These are phyloP conservation scores for Mycosphaerella sp. DNA, from an alignment of 2,329 filamentous ascomycete species.

Conservation along the genomic window DNA sequence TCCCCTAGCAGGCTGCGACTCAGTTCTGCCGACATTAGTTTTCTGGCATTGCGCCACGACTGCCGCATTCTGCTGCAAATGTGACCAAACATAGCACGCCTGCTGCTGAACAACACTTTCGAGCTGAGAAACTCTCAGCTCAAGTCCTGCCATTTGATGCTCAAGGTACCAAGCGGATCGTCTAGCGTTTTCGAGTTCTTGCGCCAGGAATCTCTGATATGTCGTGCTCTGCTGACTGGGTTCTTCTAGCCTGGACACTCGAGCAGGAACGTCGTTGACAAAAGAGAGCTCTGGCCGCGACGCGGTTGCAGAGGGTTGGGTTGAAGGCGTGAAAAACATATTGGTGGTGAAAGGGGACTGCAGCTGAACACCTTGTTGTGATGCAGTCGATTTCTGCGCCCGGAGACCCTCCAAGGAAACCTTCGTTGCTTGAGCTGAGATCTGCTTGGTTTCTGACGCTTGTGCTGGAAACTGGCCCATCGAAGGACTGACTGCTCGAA, in stretches of 20 bases:
- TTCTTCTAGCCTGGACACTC: neutral
- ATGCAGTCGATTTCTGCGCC: too few relatives aligned
- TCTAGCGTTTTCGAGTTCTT: neutral
- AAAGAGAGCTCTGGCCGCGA: too few relatives aligned
- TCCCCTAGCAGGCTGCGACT: neutral
- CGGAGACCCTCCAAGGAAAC: too few relatives aligned
- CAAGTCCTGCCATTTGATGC: neutral
- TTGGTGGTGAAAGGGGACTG: too few relatives aligned
- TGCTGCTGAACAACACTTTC: neutral
- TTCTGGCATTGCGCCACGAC: neutral
- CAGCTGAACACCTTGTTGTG: too few relatives aligned
- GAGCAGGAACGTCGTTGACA: neutral
- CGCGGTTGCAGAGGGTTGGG: too few relatives aligned
- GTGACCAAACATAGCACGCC: neutral
- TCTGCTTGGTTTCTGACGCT: too few relatives aligned
- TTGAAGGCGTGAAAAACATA: too few relatives aligned
- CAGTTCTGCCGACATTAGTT: neutral
- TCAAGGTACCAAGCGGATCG: neutral
- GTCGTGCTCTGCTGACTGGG: neutral
- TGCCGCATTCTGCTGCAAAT: too few relatives aligned
- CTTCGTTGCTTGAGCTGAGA: too few relatives aligned
- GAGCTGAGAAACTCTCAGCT: neutral
- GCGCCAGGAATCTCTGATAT: neutral
- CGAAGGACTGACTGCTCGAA: neutral
- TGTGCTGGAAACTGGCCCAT: neutral